Conservation (phyloP, 192 early-diverging fungal genomes). For the Podila minutissima region DNA sequence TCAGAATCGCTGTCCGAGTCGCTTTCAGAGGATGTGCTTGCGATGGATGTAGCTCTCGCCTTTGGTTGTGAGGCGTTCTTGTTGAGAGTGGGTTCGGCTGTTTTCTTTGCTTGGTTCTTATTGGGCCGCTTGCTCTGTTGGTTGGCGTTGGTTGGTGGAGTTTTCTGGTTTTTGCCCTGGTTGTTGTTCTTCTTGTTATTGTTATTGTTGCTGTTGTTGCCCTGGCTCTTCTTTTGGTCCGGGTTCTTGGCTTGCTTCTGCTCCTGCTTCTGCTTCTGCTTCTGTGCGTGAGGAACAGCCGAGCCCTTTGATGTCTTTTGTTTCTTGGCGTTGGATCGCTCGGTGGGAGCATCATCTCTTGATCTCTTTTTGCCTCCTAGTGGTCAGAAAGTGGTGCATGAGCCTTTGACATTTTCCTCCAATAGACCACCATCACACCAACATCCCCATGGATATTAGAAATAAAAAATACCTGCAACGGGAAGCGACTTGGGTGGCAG, state of each 20-base stretch:
- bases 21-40: slow-evolving; percentile 1
- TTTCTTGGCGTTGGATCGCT: background rate
- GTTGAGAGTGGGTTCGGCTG: background rate
- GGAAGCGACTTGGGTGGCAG: slow-evolving; percentile 21
- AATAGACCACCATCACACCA: no score
- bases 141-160: background rate
- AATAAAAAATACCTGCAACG: slow-evolving; percentile 8
- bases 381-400: background rate
- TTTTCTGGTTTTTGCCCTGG: background rate
- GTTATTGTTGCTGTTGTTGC: background rate
- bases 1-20: slow-evolving; percentile 5
- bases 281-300: background rate
- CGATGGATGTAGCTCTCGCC: background rate
- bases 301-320: background rate
- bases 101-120: no score
- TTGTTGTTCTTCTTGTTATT: slow-evolving; percentile 2
- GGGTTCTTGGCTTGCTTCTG: background rate
- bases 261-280: background rate
- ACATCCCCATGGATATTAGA: background rate
- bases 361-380: slow-evolving; percentile 26
- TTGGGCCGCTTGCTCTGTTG: background rate
- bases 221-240: background rate
- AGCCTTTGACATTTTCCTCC: no score
- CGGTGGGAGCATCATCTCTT: background rate
- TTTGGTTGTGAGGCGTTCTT: background rate